Percentiles rank a stretch among this genome's conserved stretches.
Conservation (phyloP, 2,329 filamentous ascomycete species). For the Lasiodiplodia theobromae region DNA sequence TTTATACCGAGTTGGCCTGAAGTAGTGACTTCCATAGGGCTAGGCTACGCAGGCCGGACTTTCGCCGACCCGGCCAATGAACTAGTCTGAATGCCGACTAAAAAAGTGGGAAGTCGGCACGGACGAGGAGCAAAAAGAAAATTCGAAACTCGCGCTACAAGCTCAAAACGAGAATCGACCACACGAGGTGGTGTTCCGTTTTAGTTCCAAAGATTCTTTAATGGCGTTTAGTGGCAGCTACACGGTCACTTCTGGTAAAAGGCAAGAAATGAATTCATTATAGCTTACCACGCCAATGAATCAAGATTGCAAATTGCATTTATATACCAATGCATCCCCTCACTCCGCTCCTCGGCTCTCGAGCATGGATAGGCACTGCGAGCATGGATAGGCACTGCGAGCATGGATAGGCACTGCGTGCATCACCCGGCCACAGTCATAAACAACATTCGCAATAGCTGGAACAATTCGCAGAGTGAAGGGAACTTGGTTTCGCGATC, state of each 20-base stretch:
- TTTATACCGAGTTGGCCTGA: background rate
- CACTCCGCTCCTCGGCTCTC: background rate
- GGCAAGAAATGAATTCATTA: conserved; percentile 75
- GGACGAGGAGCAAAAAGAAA: conserved; percentile 5
- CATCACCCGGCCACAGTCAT: no score
- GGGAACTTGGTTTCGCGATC: no score
- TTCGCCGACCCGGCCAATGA: background rate
- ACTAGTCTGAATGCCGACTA: background rate
- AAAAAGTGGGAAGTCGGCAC: background rate
- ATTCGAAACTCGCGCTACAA: background rate
- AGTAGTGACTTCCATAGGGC: no score
- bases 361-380: background rate
- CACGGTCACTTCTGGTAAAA: conserved; percentile 84
- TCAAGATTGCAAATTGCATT: rapidly evolving
- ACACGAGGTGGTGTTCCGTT: conserved; percentile 10
- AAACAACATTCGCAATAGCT: no score
- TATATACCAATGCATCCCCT: background rate
- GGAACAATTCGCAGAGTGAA: no score
- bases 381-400: background rate
- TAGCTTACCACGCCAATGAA: conserved; percentile 29
- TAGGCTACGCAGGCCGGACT: background rate
- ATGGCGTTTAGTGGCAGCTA: conserved; percentile 66
- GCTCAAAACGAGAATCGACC: conserved; percentile 31
- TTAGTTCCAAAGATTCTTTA: conserved; percentile 64
- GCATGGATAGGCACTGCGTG: no score